These are phyloP conservation scores for Lachancea mirantina DNA, from an alignment of 805 yeast genomes.

Conservation along the genomic window DNA sequence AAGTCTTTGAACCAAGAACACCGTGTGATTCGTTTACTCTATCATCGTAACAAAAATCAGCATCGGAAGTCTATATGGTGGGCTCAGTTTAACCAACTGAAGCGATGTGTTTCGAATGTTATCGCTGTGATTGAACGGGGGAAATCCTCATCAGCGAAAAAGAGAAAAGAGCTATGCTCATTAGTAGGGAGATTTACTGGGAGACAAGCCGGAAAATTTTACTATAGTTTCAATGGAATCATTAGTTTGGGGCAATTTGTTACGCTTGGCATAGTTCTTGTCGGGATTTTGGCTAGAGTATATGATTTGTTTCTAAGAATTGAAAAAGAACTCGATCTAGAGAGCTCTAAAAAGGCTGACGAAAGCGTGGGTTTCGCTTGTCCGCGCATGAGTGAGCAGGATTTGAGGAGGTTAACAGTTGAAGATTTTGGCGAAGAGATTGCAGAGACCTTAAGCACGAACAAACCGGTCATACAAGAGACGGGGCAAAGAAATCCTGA, in stretches of 20 bases:
- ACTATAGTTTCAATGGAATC: constrained; percentile 56
- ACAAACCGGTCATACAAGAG: constrained; percentile 2
- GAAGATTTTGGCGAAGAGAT: constrained; percentile 33
- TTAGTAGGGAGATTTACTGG: constrained; percentile 26
- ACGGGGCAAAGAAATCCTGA: background rate
- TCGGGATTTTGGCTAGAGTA: constrained; percentile 50
- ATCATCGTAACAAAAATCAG: constrained; percentile 71
- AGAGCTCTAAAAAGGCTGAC: background rate
- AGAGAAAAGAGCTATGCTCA: constrained; percentile 10
- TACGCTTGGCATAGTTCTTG: constrained; percentile 59
- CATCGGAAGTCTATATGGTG: constrained; percentile 74
- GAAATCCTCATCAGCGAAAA: constrained; percentile 18
- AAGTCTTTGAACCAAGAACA: constrained; percentile 49
- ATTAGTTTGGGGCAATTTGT: constrained; percentile 73
- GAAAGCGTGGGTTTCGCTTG: background rate
- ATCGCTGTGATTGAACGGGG: constrained; percentile 16
- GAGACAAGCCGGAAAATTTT: constrained; percentile 41
- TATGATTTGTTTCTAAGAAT: constrained; percentile 18
- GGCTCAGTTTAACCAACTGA: constrained; percentile 56
- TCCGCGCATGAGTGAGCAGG: background rate
- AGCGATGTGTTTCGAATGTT: constrained; percentile 37
- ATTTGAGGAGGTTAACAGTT: constrained; percentile 9
- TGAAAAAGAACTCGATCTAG: constrained; percentile 13
- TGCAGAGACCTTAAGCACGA: no score
- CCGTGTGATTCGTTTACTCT: constrained; percentile 51